A percentile compares a stretch with the other conserved stretches of the same genome.
Evolutionary conservation across 1,284 basidiomycete species (phyloP).

Genomic region (Neolentinus lepideus): DNA sequence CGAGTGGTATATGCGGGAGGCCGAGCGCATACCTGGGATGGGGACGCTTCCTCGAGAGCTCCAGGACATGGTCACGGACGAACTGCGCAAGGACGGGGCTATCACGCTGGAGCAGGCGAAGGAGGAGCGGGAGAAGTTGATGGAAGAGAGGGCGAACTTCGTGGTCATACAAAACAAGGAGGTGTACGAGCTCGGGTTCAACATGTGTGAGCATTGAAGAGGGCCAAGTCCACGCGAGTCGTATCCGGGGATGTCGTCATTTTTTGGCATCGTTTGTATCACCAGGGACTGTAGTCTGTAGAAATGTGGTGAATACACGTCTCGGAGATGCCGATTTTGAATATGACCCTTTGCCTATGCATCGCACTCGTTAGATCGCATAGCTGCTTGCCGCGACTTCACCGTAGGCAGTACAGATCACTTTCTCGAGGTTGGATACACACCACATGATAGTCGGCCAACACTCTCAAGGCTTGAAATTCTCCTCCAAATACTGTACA

Average conservation of each 20-base stretch:
- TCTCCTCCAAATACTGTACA: constrained; percentile 73
- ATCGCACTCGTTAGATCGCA: too few species aligned
- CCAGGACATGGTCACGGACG: constrained; percentile 14
- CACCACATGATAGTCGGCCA: too few species aligned
- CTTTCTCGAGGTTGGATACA: too few species aligned
- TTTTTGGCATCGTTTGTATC: too few species aligned
- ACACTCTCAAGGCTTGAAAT: constrained; percentile 40
- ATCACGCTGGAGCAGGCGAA: constrained; percentile 22
- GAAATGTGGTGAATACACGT: too few species aligned
- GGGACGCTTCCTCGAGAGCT: constrained; percentile 16
- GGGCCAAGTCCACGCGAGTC: neutral
- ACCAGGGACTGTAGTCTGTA: too few species aligned
- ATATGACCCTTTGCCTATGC: too few species aligned
- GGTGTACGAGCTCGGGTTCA: constrained; percentile 10
- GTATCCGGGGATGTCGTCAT: too few species aligned
- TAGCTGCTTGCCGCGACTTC: too few species aligned
- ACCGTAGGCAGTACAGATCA: too few species aligned
- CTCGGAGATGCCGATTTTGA: too few species aligned
- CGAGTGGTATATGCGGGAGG: constrained; percentile 25
- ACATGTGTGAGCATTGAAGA: constrained; percentile 9
- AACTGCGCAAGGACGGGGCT: constrained; percentile 13
- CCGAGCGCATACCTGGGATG: constrained; percentile 1
- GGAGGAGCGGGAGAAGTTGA: constrained; percentile 19
- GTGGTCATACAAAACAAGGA: constrained; percentile 6
- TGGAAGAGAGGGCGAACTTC: constrained; percentile 19